Percentiles rank a stretch among this genome's conserved stretches.
Evolutionary conservation across 2,329 filamentous ascomycete genomes (phyloP).

Genomic region (Ceratocystis cacaofunesta): DNA sequence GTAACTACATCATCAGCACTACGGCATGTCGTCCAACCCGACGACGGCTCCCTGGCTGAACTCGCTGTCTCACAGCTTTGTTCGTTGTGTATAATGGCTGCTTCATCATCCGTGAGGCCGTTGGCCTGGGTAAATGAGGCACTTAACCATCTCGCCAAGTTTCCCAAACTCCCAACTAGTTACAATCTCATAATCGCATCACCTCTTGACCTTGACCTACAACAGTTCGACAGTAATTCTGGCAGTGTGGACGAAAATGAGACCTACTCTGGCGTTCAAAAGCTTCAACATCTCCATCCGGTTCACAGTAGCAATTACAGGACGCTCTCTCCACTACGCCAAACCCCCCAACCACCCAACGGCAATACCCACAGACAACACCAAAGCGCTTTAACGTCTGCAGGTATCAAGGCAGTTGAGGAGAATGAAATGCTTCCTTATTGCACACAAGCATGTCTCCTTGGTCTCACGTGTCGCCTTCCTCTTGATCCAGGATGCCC

Average conservation of each 20-base stretch:
- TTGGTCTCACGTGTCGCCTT: background rate
- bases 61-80: background rate
- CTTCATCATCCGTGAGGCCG: background rate
- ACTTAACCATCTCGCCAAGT: background rate
- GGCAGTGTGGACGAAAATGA: too few species aligned
- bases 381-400: too few species aligned
- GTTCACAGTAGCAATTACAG: background rate
- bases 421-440: background rate
- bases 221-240: too few species aligned
- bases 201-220: too few species aligned
- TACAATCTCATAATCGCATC: background rate
- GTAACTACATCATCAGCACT: too few species aligned
- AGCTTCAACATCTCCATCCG: background rate
- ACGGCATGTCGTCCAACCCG: too few species aligned
- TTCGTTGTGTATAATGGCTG: background rate
- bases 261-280: too few species aligned
- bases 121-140: background rate
- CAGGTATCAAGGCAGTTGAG: background rate
- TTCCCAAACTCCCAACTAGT: background rate
- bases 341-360: too few species aligned
- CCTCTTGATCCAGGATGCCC: background rate
- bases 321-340: too few species aligned
- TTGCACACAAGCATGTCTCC: background rate
- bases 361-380: too few species aligned
- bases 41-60: background rate